Base-by-base conservation (phyloP, 805 yeast genomes). In the Sugiyamaella valdiviana region DNA sequence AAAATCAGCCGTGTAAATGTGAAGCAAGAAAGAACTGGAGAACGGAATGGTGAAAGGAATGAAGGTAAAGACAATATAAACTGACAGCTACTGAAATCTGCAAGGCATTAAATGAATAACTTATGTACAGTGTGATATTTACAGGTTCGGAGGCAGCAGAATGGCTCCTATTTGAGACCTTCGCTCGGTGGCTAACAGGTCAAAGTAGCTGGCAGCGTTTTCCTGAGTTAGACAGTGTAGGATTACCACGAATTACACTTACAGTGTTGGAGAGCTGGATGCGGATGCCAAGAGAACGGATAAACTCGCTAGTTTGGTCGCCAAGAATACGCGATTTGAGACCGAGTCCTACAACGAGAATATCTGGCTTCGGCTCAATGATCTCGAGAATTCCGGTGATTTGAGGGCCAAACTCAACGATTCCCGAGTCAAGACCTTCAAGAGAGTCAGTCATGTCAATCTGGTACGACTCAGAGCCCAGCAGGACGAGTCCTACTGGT, bases 181-280 rank as follows among this genome's bases (percentile, higher is more conserved):
- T 55, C 95, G 71, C 61, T 87, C 95, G 0, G 91, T 84, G 1
- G 91, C 89, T 50, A 86, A 66, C 39, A 86, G 65, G 58, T 86
- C 91, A 65, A 77, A 87, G 52, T 77, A 80, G 53, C 77, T 75
- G 10, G 85, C 90, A 0, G 87, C 85, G 55, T 77, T 77, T 24
- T 51, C 50, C 63, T 60, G 50, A 22, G 37, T 32, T 21, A 17
- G 42, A 42, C 36, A 6, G 20, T 20, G 17, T 36, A 37, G 32
- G 39, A 24, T 9, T 5, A 42, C 14, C 3, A n/a, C 26, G 17
- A 5, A 42, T 14, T 2, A 20, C 6, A 46, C 64, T 51, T 53
- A 71, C 72, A 2, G 82, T 83, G 59, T 80, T 84, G 23, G 85
- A 76, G 2, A 82, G 69, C 57, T 86, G 93, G 16, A 80, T 61